phyloP scores from a whole-genome alignment of 139 green algal species.

The Micromonas commoda region DNA sequence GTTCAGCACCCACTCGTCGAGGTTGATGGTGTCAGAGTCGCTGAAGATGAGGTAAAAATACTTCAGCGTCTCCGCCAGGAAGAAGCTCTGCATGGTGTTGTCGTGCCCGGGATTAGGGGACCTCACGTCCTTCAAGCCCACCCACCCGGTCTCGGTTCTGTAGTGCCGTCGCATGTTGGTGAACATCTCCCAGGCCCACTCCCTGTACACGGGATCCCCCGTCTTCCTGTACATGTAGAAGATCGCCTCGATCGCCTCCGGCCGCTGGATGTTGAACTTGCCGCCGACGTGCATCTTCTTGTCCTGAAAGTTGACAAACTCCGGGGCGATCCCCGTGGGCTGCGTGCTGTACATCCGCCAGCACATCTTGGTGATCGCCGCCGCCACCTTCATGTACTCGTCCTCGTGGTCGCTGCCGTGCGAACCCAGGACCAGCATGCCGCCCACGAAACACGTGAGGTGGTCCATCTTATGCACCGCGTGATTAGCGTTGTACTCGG shows the following conservation, averaged over 20 bases:
- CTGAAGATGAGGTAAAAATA: constrained; percentile 70
- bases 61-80: constrained; percentile 75
- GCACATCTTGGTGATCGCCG: constrained; percentile 46
- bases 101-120: constrained; percentile 37
- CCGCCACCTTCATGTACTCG: constrained; percentile 43
- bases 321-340: constrained; percentile 38
- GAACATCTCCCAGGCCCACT: constrained; percentile 69
- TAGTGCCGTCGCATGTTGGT: constrained; percentile 54
- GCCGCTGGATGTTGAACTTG: constrained; percentile 53
- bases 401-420: constrained; percentile 30
- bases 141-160: constrained; percentile 51
- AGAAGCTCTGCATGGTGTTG: constrained; percentile 68
- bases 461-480: constrained; percentile 57
- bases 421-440: constrained; percentile 56
- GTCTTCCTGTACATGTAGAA: constrained; percentile 63
- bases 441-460: constrained; percentile 62
- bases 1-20: constrained; percentile 76
- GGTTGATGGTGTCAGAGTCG: constrained; percentile 35
- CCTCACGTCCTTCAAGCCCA: constrained; percentile 55
- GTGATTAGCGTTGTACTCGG: constrained; percentile 30
- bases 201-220: constrained; percentile 52
- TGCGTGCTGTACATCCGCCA: constrained; percentile 51
- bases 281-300: constrained; percentile 38
- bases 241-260: constrained; percentile 63
- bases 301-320: constrained; percentile 40